Evolutionary conservation across 345 rosid genomes (phyloP), one percentile per base, ranked within the genome.

Genomic region (Eucalyptus cladocalyx): DNA sequence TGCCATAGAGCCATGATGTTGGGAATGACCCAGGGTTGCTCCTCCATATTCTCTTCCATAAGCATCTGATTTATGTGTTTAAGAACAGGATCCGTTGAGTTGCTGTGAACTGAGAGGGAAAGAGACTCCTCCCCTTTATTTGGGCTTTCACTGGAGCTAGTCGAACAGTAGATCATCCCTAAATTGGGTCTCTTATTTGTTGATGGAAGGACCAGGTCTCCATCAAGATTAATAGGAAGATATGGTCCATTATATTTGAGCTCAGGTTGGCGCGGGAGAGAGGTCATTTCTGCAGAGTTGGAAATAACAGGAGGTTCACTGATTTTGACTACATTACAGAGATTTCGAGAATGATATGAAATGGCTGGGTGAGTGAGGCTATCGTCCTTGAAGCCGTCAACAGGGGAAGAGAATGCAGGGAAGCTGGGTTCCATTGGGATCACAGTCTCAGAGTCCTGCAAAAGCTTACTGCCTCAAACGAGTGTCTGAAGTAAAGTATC

Each of bases 11-110:
- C 97, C 87, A 93, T 89, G 0, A 96, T 91, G 45, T 95, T 95
- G 58, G 93, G 93, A 40, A 91, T 90, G 91, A 93, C 91, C 86
- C 93, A 90, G 6, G 97, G 96, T 58, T 93, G 93, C 89, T 91
- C 94, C 32, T 92, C 95, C 92, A 94, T 88, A 90, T 92, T 93
- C 92, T 95, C 97, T 90, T 96, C 98, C 98, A 96, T 91, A 30
- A 95, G 97, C 88, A 95, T 87, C 94, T 94, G 95, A 86, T 91
- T 93, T 32, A 96, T 93, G 91, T 94, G 95, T 90, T 89, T 94
- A 90, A 95, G 93, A 50, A 95, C 92, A 3, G 95, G 88, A n/a
- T 95, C 95, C 3, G 92, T 90, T 30, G 93, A 94, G 12, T 93
- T 93, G 76, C 89, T 91, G 87, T 94, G 97, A 65, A 92, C 96